These are phyloP conservation scores for Penicillium sp. DNA, from an alignment of 2,329 filamentous ascomycete species.

Conservation along the genomic window DNA sequence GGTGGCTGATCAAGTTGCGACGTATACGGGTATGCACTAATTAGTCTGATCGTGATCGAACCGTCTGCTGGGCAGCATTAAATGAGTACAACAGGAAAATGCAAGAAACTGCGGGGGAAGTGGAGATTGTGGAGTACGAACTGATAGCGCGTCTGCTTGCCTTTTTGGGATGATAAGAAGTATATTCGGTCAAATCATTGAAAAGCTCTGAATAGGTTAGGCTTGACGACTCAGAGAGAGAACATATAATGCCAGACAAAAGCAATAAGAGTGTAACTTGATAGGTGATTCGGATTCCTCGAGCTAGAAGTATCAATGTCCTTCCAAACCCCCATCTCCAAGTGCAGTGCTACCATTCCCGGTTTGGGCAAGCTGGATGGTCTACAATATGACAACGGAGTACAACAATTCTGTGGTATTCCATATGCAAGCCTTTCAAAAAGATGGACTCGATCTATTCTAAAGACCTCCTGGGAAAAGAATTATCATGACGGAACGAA, in stretches of 20 bases:
- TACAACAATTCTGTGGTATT: conserved; percentile 33
- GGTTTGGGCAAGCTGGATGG: conserved; percentile 26
- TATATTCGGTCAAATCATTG: background rate
- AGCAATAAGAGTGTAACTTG: too few species aligned
- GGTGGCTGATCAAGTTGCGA: background rate
- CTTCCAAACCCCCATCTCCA: conserved; percentile 20
- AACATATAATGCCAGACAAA: too few species aligned
- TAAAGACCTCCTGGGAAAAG: conserved; percentile 22
- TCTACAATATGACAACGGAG: conserved; percentile 24
- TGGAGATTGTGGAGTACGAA: conserved; percentile 3
- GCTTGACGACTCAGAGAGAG: too few species aligned
- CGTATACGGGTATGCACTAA: background rate
- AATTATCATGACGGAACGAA: conserved; percentile 28
- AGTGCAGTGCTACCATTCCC: conserved; percentile 20
- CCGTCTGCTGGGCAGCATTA: background rate
- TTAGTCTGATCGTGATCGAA: background rate
- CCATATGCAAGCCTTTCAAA: conserved; percentile 28
- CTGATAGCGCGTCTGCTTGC: conserved; percentile 23
- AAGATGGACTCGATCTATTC: conserved; percentile 27
- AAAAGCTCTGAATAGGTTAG: too few species aligned
- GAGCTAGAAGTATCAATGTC: conserved; percentile 25
- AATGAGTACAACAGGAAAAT: conserved; percentile 4
- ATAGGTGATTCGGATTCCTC: too few species aligned
- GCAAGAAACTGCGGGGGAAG: conserved; percentile 21
- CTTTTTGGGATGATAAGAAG: conserved; percentile 15